Evolutionary conservation across 139 green algal genomes (phyloP), one percentile per base, ranked within the genome.

Genomic region (Haematococcus sp.): DNA sequence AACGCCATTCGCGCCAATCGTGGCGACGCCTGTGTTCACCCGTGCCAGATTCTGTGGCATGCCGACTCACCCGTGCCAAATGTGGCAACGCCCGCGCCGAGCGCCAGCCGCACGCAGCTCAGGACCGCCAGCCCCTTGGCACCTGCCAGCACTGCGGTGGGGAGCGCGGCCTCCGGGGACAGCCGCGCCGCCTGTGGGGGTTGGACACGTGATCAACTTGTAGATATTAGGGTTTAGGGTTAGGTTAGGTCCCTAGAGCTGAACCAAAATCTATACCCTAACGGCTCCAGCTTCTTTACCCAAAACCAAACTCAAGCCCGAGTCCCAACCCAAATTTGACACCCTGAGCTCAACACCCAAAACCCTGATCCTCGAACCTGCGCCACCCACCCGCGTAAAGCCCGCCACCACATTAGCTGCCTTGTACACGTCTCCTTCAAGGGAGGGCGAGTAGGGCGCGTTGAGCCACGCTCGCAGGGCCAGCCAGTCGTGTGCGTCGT

Each of bases 401-500:
- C 60, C 81, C 59, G 67, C 40, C 11, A 91, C 63, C 31, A 92
- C 88, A 82, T 92, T 93, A 1, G 86, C 78, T 15, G 84, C 74
- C 66, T 89, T 91, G 80, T 85, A 93, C 16, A 93, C 70, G 59
- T 92, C 90, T 0, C 77, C 65, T 31, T 86, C 88, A 63, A 96
- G 67, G 64, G 23, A 71, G 43, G 17, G 28, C 23, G 68, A 80
- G 34, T 86, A 76, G 15, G 91, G 90, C 35, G 58, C 81, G 81
- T 93, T 94, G 33, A 94, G 67, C 88, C 87, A 93, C 44, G 84
- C 82, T 28, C 89, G 83, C 59, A 91, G 71, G n/a, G 81, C 82
- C 33, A 82, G 75, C n/a, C 77, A 74, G 68, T 92, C 90, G 16
- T 87, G 83, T 16, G 87, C 81, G 54, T 96, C 91, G 49, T 91